These are phyloP conservation scores for Russula lepida DNA, from an alignment of 768 basidiomycete species.

Conservation along the genomic window DNA sequence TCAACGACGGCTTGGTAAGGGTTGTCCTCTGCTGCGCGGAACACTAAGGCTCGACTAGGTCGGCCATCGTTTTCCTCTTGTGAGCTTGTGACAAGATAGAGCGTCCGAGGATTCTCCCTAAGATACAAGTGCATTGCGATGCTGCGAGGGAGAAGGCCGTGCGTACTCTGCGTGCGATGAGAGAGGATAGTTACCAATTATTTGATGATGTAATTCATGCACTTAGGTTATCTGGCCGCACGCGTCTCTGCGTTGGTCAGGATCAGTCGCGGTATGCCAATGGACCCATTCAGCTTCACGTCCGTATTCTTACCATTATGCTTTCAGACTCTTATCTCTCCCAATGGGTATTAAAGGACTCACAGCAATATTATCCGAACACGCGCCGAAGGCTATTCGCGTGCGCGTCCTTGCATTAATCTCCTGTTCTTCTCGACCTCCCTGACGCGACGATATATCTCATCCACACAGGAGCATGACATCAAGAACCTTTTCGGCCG, in stretches of 20 bases:
- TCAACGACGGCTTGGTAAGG: slow-evolving; percentile 74
- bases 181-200: neutral
- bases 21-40: slow-evolving; percentile 49
- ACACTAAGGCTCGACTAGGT: slow-evolving; percentile 58
- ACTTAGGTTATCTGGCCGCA: neutral
- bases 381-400: slow-evolving; percentile 78
- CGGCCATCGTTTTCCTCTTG: slow-evolving; percentile 56
- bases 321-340: neutral
- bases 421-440: neutral
- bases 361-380: slow-evolving; percentile 79
- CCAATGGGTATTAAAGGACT: slow-evolving; percentile 93
- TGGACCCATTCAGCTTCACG: neutral
- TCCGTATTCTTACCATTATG: neutral
- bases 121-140: slow-evolving; percentile 68
- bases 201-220: slow-evolving; percentile 4
- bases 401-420: slow-evolving; percentile 21
- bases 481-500: slow-evolving; percentile 97
- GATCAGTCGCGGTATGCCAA: no score
- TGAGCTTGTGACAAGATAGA: slow-evolving; percentile 64
- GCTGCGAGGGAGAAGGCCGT: neutral
- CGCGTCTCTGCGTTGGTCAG: neutral
- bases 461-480: slow-evolving; percentile 59
- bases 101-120: slow-evolving; percentile 52
- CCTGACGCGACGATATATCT: slow-evolving; percentile 3
- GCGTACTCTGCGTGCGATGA: no score